Percentiles rank a stretch among this genome's conserved stretches.
Evolutionary conservation across 2,329 filamentous ascomycete genomes (phyloP).

Genomic region (Phyllachora maydis): DNA sequence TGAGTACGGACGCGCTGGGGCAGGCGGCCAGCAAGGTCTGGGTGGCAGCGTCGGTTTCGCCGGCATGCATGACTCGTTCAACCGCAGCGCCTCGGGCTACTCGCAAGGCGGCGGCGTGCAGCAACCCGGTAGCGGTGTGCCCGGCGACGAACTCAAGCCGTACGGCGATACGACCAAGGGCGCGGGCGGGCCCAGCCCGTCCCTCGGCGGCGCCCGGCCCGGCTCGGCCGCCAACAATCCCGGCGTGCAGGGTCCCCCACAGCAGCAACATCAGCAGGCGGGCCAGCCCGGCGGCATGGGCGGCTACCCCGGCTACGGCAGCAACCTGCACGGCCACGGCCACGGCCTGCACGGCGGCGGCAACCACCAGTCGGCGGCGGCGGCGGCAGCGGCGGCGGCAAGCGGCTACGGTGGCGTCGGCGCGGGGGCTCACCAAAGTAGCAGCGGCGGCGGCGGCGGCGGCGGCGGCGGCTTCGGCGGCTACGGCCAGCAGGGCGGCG

Average conservation of each 20-base stretch:
- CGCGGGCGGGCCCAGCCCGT: slow-evolving; percentile 31
- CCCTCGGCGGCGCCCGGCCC: slow-evolving; percentile 31
- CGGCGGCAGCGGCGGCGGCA: too few species aligned
- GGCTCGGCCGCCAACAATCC: slow-evolving; percentile 35
- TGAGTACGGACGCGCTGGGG: slow-evolving; percentile 31
- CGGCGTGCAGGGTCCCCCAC: slow-evolving; percentile 28
- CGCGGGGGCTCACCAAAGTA: slow-evolving; percentile 34
- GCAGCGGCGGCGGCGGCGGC: slow-evolving; percentile 24
- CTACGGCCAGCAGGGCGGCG: slow-evolving; percentile 25
- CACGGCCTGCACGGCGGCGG: too few species aligned
- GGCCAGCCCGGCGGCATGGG: slow-evolving; percentile 18
- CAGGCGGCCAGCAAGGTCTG: slow-evolving; percentile 26
- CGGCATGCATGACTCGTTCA: slow-evolving; percentile 32
- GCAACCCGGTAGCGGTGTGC: slow-evolving; percentile 20
- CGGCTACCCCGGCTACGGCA: slow-evolving; percentile 33
- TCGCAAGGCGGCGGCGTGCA: slow-evolving; percentile 28
- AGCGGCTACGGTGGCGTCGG: too few species aligned
- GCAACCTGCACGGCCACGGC: slow-evolving; percentile 25
- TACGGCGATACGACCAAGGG: slow-evolving; percentile 39
- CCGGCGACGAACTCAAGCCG: slow-evolving; percentile 35
- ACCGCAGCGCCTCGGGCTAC: slow-evolving; percentile 29
- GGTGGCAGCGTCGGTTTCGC: slow-evolving; percentile 29
- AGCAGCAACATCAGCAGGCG: slow-evolving; percentile 31
- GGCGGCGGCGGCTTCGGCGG: slow-evolving; percentile 33
- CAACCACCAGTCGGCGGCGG: slow-evolving; percentile 23